Base-by-base conservation (phyloP, 345 rosid genomes). In the Heritiera fomes region DNA sequence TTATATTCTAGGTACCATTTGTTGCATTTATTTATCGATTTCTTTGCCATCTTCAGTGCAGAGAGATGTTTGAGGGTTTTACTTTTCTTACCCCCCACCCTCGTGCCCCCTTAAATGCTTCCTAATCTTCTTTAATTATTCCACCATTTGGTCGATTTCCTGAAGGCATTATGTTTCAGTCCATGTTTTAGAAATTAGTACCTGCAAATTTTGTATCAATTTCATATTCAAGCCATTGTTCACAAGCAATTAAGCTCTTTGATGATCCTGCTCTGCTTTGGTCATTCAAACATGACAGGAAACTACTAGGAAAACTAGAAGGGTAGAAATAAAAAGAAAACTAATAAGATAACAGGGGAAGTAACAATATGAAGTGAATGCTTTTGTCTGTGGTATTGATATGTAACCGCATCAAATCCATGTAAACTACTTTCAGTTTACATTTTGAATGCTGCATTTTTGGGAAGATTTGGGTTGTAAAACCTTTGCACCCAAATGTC, bases 231-330 rank as follows among this genome's bases (percentile, higher is more conserved):
- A 72, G 17, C 47, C 15, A 6, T 53, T 73, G 76, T 38, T 55
- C 14, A 34, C n/a, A 14, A 52, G 62, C 46, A 34, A 34, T 17
- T 73, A 73, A 73, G 64, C 49, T 10, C 63, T 73, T 55, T 38
- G 64, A 67, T 11, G 30, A n/a, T 55, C 34, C 43, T 73, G 43
- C 32, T 38, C 6, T 53, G 18, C 63, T 40, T 55, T 73, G 49
- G 18, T 55, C 15, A 17, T 73, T 73, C 18, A 53, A 73, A 55
- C 62, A 34, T 73, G 28, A 73, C 12, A 55, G 49, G 40, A 34
- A 73, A 73, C 63, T 38, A 18, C 49, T 72, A 38, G 63, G 46
- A 8, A 3, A 53, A 73, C 49, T 30, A 73, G 49, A 73, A 55
- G 17, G 46, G 63, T 34, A 73, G 32, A 55, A 53, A 32, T 38